These are phyloP conservation scores for Myxozyma monticola DNA, from an alignment of 805 yeast species.

Conservation along the genomic window DNA sequence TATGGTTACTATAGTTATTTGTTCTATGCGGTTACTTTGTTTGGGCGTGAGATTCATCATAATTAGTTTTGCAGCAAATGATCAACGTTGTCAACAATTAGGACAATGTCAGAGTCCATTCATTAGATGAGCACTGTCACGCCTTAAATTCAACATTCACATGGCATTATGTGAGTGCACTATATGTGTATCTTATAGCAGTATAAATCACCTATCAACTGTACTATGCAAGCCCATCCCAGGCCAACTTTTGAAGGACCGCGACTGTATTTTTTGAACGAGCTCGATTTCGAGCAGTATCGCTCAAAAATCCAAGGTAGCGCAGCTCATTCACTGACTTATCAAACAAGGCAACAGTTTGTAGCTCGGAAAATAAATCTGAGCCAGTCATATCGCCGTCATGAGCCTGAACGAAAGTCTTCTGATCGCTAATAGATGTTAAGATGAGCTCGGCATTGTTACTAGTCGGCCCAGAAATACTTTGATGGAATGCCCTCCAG, in stretches of 20 bases:
- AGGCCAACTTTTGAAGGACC: conserved; percentile 19
- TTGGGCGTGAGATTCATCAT: no score
- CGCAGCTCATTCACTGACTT: conserved; percentile 23
- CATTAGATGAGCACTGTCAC: no score
- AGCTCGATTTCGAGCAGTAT: background rate
- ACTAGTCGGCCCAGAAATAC: background rate
- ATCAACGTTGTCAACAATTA: no score
- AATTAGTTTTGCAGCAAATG: no score
- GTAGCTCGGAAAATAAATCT: background rate
- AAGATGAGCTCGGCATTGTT: background rate
- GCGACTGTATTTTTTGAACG: conserved; percentile 7
- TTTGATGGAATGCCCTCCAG: conserved; percentile 27
- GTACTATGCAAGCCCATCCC: conserved; percentile 23
- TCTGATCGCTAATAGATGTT: background rate
- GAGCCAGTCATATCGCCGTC: background rate
- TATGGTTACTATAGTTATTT: no score
- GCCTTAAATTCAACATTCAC: no score
- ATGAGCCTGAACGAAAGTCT: background rate
- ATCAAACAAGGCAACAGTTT: conserved; percentile 22
- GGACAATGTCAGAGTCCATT: no score
- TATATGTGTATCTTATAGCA: background rate
- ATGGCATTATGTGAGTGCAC: no score
- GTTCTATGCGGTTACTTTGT: no score
- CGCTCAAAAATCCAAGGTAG: conserved; percentile 25
- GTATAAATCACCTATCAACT: background rate